Percentiles rank a stretch among this genome's conserved stretches.
phyloP scores from a whole-genome alignment of 2,329 filamentous ascomycete species.

The Cadophora malorum region DNA sequence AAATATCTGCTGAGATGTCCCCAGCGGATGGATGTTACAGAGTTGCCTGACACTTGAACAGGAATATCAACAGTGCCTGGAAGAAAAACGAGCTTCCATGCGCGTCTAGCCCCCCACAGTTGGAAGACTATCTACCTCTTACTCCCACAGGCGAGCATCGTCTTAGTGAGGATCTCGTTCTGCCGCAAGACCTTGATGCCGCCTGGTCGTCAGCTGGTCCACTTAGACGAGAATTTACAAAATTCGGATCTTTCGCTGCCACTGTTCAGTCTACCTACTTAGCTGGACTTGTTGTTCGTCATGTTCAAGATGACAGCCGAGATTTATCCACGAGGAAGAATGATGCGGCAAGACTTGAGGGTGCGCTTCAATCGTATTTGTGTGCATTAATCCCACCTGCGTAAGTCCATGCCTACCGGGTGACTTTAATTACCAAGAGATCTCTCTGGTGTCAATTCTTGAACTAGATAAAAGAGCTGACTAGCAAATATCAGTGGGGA shows the following conservation, averaged over 20 bases:
- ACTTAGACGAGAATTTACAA: slow-evolving; percentile 22
- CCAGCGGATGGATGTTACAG: neutral
- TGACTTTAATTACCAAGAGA: neutral
- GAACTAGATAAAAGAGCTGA: neutral
- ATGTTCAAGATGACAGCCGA: slow-evolving; percentile 23
- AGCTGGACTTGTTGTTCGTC: slow-evolving; percentile 23
- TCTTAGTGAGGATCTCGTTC: slow-evolving; percentile 28
- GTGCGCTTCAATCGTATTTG: slow-evolving; percentile 28
- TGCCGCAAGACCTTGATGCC: slow-evolving; percentile 25
- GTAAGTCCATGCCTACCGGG: slow-evolving; percentile 13
- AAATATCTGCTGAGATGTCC: neutral
- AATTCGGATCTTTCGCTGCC: slow-evolving; percentile 26
- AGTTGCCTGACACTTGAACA: slow-evolving; percentile 9
- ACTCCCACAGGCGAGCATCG: neutral
- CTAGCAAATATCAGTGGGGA: slow-evolving; percentile 14
- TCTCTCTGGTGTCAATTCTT: neutral
- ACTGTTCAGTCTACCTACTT: slow-evolving; percentile 31
- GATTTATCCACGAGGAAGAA: slow-evolving; percentile 1
- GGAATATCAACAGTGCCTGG: slow-evolving; percentile 28
- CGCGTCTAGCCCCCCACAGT: slow-evolving; percentile 25
- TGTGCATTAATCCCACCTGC: slow-evolving; percentile 29
- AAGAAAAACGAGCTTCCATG: slow-evolving; percentile 28
- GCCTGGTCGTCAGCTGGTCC: neutral
- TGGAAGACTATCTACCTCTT: slow-evolving; percentile 30
- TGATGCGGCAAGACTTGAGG: slow-evolving; percentile 26